Evolutionary conservation across 1,284 basidiomycete genomes (phyloP), one percentile per base, ranked within the genome.

Genomic region (Ustilago vetiveriae): DNA sequence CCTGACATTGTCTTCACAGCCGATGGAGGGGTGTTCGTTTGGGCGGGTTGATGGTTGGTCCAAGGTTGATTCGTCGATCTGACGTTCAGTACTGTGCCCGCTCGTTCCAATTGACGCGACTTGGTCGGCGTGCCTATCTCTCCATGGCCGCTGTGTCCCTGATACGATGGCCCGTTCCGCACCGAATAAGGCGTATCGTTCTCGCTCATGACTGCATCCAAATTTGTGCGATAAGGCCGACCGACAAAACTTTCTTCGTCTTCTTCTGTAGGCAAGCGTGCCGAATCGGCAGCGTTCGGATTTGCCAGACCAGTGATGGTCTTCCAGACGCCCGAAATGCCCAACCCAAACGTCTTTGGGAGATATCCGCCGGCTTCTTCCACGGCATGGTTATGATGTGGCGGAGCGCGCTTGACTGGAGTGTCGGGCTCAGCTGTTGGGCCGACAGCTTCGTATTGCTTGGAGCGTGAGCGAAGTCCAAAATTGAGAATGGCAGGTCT

Each of bases 171-270:
- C 9, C 8, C 17, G 14, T 37, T 19, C 0, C 43, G 56, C 3
- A 17, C 5, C 4, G 53, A 48, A 19, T 64, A 64, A 14, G 64
- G 57, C 4, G 64, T 67, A 17, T 66, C 63, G 36, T 6, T 37
- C n/a, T 50, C 54, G 29, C 62, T 58, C 62, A 65, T 53, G 9
- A 65, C 17, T 8, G 36, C 36, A 8, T 57, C 55, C 9, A 52
- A 48, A 16, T 41, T 26, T 3, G 45, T 24, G 2, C 23, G 33
- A 39, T 53, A 62, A 3, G 48, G 57, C 8, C 32, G 53, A 0
- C 26, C 57, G 24, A 62, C 36, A 14, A 68, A 68, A 46, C 38
- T 35, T 35, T 68, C 65, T 16, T 62, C 65, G 27, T 68, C 65
- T 1, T 60, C 57, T 3, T 48, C 42, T 6, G 39, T 30, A 1